Percentiles rank a stretch among this genome's conserved stretches.
Conservation (phyloP, 192 early-diverging fungal species). For the Podochytrium sp. region DNA sequence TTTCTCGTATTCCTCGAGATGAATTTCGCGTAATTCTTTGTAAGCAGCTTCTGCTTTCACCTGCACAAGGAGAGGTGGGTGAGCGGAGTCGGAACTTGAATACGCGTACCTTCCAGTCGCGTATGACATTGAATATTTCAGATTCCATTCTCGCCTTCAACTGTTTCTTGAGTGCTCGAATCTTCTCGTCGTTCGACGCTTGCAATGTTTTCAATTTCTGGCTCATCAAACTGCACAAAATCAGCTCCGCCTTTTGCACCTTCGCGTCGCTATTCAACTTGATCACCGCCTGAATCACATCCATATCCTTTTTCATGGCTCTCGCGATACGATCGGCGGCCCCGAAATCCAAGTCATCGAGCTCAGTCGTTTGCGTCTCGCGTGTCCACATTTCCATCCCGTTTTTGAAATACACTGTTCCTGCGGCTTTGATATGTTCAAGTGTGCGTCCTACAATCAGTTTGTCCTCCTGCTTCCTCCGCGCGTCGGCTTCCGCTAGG, state of each 20-base stretch:
- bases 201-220: background rate
- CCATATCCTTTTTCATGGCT: background rate
- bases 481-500: no score
- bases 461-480: background rate
- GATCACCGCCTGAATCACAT: background rate
- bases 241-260: conserved; percentile 14
- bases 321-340: background rate
- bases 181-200: background rate
- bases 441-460: background rate
- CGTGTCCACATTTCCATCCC: conserved; percentile 31
- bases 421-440: conserved; percentile 8
- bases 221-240: conserved; percentile 2
- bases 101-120: background rate
- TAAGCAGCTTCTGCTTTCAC: background rate
- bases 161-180: background rate
- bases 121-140: background rate
- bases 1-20: background rate
- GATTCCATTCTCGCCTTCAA: background rate
- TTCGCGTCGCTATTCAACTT: conserved; percentile 8
- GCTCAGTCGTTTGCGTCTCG: conserved; percentile 16
- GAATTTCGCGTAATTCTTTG: background rate
- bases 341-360: conserved; percentile 6
- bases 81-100: background rate
- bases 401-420: conserved; percentile 20
- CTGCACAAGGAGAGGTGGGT: background rate